These are phyloP conservation scores for Colletotrichum theobromicola DNA, from an alignment of 2,329 filamentous ascomycete genomes.

Conservation along the genomic window DNA sequence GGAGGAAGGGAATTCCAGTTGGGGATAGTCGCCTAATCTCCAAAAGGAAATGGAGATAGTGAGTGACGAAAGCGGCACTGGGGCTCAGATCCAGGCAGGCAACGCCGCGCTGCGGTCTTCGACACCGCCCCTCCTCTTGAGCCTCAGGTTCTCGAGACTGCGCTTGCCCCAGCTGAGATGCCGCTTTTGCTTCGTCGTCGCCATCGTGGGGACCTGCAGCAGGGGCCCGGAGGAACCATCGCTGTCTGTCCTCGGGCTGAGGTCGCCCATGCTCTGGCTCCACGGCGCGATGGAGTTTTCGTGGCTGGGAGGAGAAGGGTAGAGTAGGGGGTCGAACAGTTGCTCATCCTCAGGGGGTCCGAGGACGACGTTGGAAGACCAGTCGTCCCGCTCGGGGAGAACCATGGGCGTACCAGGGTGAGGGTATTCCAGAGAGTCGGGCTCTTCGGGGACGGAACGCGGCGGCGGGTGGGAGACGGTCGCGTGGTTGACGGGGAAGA, in stretches of 20 bases:
- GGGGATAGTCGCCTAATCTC: rapidly evolving
- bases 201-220: not conserved
- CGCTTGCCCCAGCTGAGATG: conserved; percentile 16
- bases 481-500: conserved; percentile 9
- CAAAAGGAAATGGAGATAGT: not conserved
- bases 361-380: conserved; percentile 11
- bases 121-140: conserved; percentile 23
- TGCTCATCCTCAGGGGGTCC: conserved; percentile 10
- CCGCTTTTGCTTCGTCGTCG: conserved; percentile 17
- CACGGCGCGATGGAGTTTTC: not conserved
- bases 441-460: conserved; percentile 7
- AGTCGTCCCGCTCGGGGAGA: conserved; percentile 9
- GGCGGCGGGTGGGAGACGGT: conserved; percentile 14
- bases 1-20: not conserved
- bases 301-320: not conserved
- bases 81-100: conserved; percentile 1
- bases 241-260: not conserved
- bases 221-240: not conserved
- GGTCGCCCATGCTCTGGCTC: not conserved
- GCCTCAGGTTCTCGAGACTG: conserved; percentile 26
- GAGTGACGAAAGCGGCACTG: not conserved
- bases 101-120: not conserved
- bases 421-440: conserved; percentile 5
- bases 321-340: not conserved
- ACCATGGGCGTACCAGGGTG: conserved; percentile 13